A percentile compares a stretch with the other conserved stretches of the same genome.
Evolutionary conservation across 2,329 filamentous ascomycete species (phyloP).

Genomic region (Raffaelea deltoideospora): DNA sequence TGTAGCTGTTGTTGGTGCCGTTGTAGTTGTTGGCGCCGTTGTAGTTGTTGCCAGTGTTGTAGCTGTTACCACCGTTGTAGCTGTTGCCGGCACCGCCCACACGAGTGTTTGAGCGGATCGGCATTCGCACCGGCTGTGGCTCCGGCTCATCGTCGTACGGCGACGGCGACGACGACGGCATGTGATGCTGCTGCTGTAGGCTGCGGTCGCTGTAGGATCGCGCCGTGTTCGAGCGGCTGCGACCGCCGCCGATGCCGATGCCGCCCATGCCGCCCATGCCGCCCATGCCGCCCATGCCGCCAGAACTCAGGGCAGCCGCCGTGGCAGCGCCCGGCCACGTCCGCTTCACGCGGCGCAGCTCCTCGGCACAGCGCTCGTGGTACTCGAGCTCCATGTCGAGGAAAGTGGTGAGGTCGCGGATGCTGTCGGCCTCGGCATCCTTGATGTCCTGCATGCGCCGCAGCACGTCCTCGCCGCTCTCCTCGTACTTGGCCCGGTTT

Average conservation of each 20-base stretch:
- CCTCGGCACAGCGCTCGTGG: constrained; percentile 79
- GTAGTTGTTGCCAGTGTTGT: neutral
- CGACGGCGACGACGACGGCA: constrained; percentile 19
- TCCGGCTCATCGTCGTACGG: constrained; percentile 19
- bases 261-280: constrained; percentile 4
- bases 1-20: no score
- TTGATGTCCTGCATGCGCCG: constrained; percentile 94
- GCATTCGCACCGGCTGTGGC: constrained; percentile 24
- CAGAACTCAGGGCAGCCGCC: constrained; percentile 1
- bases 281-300: constrained; percentile 5
- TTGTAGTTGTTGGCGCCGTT: neutral
- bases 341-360: constrained; percentile 44
- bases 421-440: constrained; percentile 72
- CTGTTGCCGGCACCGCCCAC: constrained; percentile 5
- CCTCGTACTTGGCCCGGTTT: constrained; percentile 92
- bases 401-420: constrained; percentile 65
- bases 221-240: constrained; percentile 32
- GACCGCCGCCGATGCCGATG: constrained; percentile 14
- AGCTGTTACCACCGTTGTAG: constrained; percentile 6
- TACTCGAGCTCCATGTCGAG: constrained; percentile 82
- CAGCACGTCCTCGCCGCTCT: constrained; percentile 81
- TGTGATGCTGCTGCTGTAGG: constrained; percentile 19
- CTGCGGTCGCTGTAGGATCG: constrained; percentile 24
- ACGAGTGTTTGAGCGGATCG: constrained; percentile 23
- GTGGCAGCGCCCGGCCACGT: constrained; percentile 22